Conservation (phyloP, 345 rosid genomes). For the Orychophragmus violaceus region DNA sequence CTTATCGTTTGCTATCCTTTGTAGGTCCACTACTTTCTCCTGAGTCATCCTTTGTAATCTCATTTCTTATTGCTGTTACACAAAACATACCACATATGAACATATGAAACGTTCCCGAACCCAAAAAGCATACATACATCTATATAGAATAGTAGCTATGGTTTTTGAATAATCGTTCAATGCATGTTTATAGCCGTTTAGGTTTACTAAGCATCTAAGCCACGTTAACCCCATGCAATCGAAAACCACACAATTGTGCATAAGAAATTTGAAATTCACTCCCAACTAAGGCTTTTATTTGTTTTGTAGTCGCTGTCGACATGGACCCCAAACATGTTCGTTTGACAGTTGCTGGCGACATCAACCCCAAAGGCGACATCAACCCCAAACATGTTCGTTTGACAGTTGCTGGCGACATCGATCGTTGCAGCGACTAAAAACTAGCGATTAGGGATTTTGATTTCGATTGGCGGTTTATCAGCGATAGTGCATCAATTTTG, state of each 20-base stretch:
- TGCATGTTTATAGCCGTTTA: background rate
- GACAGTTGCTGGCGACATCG: no score
- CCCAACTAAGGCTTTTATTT: no score
- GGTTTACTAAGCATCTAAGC: background rate
- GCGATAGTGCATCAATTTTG: no score
- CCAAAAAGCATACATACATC: background rate
- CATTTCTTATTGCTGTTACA: background rate
- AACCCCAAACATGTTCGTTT: no score
- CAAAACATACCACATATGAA: background rate
- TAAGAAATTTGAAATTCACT: background rate
- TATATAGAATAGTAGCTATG: background rate
- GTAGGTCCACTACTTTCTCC: background rate
- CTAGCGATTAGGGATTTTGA: no score
- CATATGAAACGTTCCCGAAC: background rate
- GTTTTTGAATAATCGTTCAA: background rate
- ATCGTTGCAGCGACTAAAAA: no score
- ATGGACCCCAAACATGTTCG: no score
- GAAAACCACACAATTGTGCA: background rate
- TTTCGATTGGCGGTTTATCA: no score
- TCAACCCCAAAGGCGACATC: no score
- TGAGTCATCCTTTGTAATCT: slow-evolving; percentile 22
- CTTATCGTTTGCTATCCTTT: slow-evolving; percentile 26
- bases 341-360: no score
- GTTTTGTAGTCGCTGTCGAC: no score
- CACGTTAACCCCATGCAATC: background rate